These are phyloP conservation scores for Brassica incana DNA, from an alignment of 345 rosid genomes.

Conservation along the genomic window DNA sequence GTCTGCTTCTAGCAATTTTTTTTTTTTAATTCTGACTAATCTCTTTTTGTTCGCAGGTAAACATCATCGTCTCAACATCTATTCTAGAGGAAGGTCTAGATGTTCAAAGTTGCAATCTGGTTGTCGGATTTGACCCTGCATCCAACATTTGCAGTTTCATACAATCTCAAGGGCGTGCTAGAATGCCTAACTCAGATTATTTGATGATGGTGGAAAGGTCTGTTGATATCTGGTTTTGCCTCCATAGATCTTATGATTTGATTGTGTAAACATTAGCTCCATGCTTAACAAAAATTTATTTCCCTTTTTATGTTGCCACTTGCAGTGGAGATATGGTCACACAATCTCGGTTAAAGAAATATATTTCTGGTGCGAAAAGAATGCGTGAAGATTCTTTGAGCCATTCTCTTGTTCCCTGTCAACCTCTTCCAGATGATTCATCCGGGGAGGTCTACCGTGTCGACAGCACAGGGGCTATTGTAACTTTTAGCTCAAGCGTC, in stretches of 20 bases:
- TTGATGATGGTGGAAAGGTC: constrained; percentile 76
- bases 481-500: constrained; percentile 56
- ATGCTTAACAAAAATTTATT: background rate
- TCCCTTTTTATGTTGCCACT: constrained; percentile 5
- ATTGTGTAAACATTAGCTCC: background rate
- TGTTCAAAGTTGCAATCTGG: constrained; percentile 86
- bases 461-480: constrained; percentile 57
- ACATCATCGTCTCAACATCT: constrained; percentile 87
- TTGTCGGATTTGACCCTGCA: constrained; percentile 83
- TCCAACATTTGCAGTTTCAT: constrained; percentile 82
- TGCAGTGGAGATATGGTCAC: constrained; percentile 59
- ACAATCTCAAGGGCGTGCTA: constrained; percentile 98
- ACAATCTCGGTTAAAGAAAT: constrained; percentile 51
- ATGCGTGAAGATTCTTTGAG: constrained; percentile 72
- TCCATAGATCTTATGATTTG: background rate
- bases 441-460: constrained; percentile 51
- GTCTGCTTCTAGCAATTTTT: background rate
- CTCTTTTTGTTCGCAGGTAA: constrained; percentile 53
- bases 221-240: background rate
- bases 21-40: background rate
- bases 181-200: constrained; percentile 81
- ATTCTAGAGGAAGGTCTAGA: constrained; percentile 97
- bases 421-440: constrained; percentile 43
- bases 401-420: constrained; percentile 60
- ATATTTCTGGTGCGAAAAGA: constrained; percentile 60